These are phyloP conservation scores for Lentinula boryana DNA, from an alignment of 768 basidiomycete species.

Conservation along the genomic window DNA sequence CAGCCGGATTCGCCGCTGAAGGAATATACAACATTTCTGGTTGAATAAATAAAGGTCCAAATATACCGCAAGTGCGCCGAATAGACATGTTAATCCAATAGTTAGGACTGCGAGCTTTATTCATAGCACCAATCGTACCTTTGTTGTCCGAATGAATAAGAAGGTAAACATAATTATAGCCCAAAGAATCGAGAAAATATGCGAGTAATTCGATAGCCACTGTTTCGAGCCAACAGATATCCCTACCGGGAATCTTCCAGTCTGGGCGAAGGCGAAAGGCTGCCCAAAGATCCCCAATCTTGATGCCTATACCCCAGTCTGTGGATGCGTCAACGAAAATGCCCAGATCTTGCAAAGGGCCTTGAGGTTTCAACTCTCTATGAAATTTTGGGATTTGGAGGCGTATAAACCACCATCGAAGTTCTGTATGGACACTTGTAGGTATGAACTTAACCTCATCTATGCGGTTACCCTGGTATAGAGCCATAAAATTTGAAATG, in stretches of 20 bases:
- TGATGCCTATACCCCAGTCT: constrained; percentile 32
- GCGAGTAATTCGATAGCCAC: constrained; percentile 14
- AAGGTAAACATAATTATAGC: constrained; percentile 17
- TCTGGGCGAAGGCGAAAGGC: constrained; percentile 15
- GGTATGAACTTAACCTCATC: constrained; percentile 12
- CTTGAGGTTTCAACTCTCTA: constrained; percentile 10
- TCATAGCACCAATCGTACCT: constrained; percentile 24
- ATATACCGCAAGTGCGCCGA: background rate
- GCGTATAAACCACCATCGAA: constrained; percentile 28
- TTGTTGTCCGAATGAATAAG: constrained; percentile 26
- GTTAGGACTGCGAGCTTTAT: constrained; percentile 14
- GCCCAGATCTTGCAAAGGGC: constrained; percentile 7
- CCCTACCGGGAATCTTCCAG: constrained; percentile 12
- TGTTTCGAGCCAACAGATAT: constrained; percentile 20
- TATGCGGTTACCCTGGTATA: constrained; percentile 12
- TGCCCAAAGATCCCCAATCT: constrained; percentile 20
- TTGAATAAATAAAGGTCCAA: constrained; percentile 6
- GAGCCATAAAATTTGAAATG: constrained; percentile 19
- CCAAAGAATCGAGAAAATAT: constrained; percentile 9
- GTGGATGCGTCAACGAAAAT: constrained; percentile 33
- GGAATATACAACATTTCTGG: constrained; percentile 10
- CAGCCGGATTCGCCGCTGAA: constrained; percentile 14
- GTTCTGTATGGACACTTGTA: constrained; percentile 17
- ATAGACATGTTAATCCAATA: constrained; percentile 13
- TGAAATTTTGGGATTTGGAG: background rate